Base-by-base conservation (phyloP, 345 rosid genomes). In the Eucalyptus leucophloia region DNA sequence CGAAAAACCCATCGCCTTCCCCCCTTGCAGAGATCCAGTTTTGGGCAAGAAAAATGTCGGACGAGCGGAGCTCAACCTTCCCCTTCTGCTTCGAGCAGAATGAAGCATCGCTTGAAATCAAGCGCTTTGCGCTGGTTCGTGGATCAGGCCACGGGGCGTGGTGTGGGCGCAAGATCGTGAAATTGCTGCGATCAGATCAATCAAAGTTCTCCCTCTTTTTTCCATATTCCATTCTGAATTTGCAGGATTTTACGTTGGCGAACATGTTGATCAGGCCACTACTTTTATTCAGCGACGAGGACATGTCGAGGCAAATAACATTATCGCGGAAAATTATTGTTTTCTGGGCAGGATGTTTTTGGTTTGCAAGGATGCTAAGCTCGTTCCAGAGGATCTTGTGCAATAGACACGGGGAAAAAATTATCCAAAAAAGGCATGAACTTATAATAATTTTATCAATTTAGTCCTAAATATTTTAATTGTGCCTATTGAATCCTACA, bases 81-180 rank as follows among this genome's bases (percentile, higher is more conserved):
- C 50, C 34, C 77, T 87, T 92, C 47, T n/a, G 72, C 32, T 17
- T 69, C 24, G 7, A 69, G 81, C 81, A 69, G 12, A 30, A 44
- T 50, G 67, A 86, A 37, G 34, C 80, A 28, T 47, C 51, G 28
- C n/a, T 53, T 15, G 44, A 88, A 12, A 62, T 21, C 69, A 83
- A 82, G 14, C 95, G 91, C 87, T 92, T 89, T 86, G 94, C 91
- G 40, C 88, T 92, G 49, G 58, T 91, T 32, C 95, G 92, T 87
- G 93, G 95, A n/a, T 45, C 92, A 9, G 56, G 92, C 89, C 92
- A 90, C 45, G 94, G 92, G 7, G 95, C 93, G 11, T 92, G 94
- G 90, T 89, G 90, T 2, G 91, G 93, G 94, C 92, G 87, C 89
- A 91, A 91, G 90, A 53, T 93, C 30, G 72, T 81, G 50, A 42